Base-by-base conservation (phyloP, 495 filamentous ascomycete species). In the Lindgomyces ingoldianus region DNA sequence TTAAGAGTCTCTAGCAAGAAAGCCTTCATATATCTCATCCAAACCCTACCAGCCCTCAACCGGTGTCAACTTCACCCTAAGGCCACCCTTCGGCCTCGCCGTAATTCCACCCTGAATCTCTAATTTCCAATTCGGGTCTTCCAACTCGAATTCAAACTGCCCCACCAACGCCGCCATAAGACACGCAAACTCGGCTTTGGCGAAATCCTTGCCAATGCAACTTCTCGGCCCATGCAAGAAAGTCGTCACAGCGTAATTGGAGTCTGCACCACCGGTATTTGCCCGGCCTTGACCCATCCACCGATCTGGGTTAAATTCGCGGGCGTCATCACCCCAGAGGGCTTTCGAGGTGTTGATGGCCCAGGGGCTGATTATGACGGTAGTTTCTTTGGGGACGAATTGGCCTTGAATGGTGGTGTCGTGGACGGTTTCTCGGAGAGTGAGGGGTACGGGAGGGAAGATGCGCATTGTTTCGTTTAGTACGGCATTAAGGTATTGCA, bases 111-210 rank as follows among this genome's bases (percentile, higher is more conserved):
- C 72, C 62, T 72, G 70, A 64, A 76, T 75, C 52, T 78, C 68
- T 33, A 72, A 26, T 45, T 64, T 29, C 51, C 63, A 60, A 62
- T 68, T 64, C 41, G 57, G 60, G 33, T 76, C 74, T 49, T 72
- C 69, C 26, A 76, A 65, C 74, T 84, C 81, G 68, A 91, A 84
- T 66, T 87, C 79, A 67, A 87, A 95, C 42, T 82, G 79, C 14
- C 91, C 91, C 19, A 93, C 84, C 76, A 86, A 81, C 2, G 83
- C 81, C 53, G 91, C 93, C 50, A 98, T 62, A 66, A 96, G 75
- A 70, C 85, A 91, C 8, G 89, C 89, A 73, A 95, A 89, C 79
- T 97, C 94, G 0, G 85, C 80, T 74, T 85, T 89, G 0, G 92
- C 89, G 76, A 98, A 98, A 1, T 80, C 80, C 74, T 84, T 80